Conservation (phyloP, 2,329 filamentous ascomycete species). For the Penicillium sumatraense region DNA sequence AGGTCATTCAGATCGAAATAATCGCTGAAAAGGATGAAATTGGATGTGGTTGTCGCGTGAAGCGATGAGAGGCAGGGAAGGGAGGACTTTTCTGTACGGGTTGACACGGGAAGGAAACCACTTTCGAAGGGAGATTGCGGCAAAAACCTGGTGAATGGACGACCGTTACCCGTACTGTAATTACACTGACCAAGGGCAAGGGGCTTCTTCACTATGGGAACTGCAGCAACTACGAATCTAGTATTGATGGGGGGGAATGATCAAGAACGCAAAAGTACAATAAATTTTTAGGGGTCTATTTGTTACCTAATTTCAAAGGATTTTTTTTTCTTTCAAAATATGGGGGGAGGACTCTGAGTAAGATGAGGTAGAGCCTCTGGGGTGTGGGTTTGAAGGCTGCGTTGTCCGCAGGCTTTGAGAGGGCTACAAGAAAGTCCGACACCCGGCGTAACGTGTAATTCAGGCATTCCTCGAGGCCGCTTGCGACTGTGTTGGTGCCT, state of each 20-base stretch:
- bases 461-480: conserved; percentile 8
- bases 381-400: too few relatives aligned
- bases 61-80: conserved; percentile 39
- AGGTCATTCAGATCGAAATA: conserved; percentile 50
- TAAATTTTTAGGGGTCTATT: too few relatives aligned
- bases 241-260: too few relatives aligned
- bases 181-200: neutral
- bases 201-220: too few relatives aligned
- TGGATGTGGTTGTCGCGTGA: conserved; percentile 44
- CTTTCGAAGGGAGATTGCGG: neutral
- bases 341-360: too few relatives aligned
- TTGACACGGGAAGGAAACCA: conserved; percentile 24
- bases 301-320: too few relatives aligned
- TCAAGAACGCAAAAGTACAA: too few relatives aligned
- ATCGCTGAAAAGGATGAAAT: conserved; percentile 52
- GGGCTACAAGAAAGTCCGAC: too few relatives aligned
- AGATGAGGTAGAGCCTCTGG: too few relatives aligned
- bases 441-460: conserved; percentile 17
- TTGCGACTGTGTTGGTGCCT: conserved; percentile 7
- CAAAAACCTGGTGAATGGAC: neutral
- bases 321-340: too few relatives aligned
- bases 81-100: conserved; percentile 38
- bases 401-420: too few relatives aligned
- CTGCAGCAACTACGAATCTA: too few relatives aligned
- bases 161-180: conserved; percentile 6